Conservation (phyloP, 176 grass and related monocot genomes). For the sorghum (Sorghum bicolor) region Sorghum_bicolor_NCBIv3 NC_012871.2:4260001-4260500, state of each 20-base stretch:
- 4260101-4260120: neutral
- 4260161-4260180: conserved; percentile 28
- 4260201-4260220: conserved; percentile 24
- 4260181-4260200: conserved; percentile 21
- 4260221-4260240: conserved; percentile 25
- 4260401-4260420: no score
- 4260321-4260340: neutral
- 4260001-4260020: conserved; percentile 12
- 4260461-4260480: no score
- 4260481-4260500: no score
- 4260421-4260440: no score
- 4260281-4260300: neutral
- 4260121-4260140: conserved; percentile 9
- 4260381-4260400: neutral
- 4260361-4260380: neutral
- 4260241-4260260: neutral
- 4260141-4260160: conserved; percentile 30
- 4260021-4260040: neutral
- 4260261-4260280: neutral
- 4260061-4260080: neutral
- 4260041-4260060: neutral
- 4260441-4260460: no score
- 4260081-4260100: neutral
- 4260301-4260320: neutral
- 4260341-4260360: neutral